Base-by-base conservation (phyloP, 1,139 yeast genomes). In the Chernovozyma aurita region DNA sequence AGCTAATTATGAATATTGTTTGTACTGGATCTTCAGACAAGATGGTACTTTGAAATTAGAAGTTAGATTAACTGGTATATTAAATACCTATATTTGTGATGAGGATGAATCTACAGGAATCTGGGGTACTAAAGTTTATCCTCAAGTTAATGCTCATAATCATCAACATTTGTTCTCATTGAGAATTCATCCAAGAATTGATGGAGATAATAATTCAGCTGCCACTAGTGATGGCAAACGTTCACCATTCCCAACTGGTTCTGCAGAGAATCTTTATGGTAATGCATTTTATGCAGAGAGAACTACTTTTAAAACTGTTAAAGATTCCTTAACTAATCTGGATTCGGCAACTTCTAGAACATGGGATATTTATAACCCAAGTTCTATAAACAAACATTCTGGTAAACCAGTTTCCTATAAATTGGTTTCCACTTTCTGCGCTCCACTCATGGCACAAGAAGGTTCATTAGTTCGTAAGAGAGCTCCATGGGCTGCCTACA, bases 131-230 rank as follows among this genome's bases (percentile, higher is more conserved):
- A 70, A 73, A 46, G 92, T 84, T 33, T 83, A 83, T 59, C 94
- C 94, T 41, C 76, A 78, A 45, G 87, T 81, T 36, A 82, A 81
- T 55, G 94, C 94, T 32, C 92, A 84, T 64, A 82, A 84, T 61
- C 94, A 84, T 61, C 94, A 84, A 68, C 94, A 84, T 63, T 65
- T 84, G 65, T 84, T 84, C 62, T 76, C 86, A n/a, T 69, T 84
- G 48, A 76, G 94, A 65, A 56, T 84, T 48, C 85, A 84, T 55
- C 92, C 94, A 47, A 76, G 87, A 68, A 67, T 84, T 43, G 94
- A 84, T 50, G 94, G 94, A 50, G 85, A 80, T 42, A 75, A 74
- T 47, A 84, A 84, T 65, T 80, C 90, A 29, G 83, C 81, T 38
- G 84, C 84, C 27, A 74, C 74, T 45, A 70, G 78, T 36, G 94